These are phyloP conservation scores for Porphyrellus sp. DNA, from an alignment of 1,284 basidiomycete species.

Conservation along the genomic window DNA sequence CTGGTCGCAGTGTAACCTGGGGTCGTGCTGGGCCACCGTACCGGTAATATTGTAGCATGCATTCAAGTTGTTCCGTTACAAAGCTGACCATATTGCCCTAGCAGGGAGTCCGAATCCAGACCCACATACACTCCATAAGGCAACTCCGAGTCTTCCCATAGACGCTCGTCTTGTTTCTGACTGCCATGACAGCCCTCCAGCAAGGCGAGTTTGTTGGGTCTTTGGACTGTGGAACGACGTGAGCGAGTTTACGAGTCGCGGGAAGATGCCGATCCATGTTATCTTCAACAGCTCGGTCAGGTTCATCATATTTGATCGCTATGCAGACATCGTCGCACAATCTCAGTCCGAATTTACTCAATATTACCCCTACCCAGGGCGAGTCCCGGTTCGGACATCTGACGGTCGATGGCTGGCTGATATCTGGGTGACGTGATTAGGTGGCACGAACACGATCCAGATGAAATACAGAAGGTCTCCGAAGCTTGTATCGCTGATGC, in stretches of 20 bases:
- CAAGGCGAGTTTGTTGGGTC: slow-evolving; percentile 82
- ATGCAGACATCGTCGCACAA: slow-evolving; percentile 84
- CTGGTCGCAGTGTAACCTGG: no score
- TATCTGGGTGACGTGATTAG: slow-evolving; percentile 28
- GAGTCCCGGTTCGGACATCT: slow-evolving; percentile 29
- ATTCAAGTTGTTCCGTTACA: no score
- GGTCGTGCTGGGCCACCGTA: no score
- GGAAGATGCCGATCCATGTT: slow-evolving; percentile 6
- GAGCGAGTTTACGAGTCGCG: no score
- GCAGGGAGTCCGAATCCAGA: not conserved
- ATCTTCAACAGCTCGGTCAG: slow-evolving; percentile 72
- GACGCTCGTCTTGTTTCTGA: not conserved
- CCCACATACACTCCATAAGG: slow-evolving; percentile 12
- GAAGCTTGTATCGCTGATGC: slow-evolving; percentile 78
- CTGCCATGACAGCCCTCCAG: slow-evolving; percentile 43
- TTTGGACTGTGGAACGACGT: slow-evolving; percentile 93
- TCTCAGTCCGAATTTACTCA: slow-evolving; percentile 91
- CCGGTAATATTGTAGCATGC: no score
- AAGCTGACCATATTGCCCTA: no score
- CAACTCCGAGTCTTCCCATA: slow-evolving; percentile 7
- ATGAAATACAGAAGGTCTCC: slow-evolving; percentile 79
- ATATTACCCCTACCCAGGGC: slow-evolving; percentile 88
- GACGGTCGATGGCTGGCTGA: not conserved
- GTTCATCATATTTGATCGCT: slow-evolving; percentile 91
- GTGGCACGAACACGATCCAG: slow-evolving; percentile 96